Evolutionary conservation across 75 land plant species (phyloP).

Genomic region (Selaginella tamariscina): DNA sequence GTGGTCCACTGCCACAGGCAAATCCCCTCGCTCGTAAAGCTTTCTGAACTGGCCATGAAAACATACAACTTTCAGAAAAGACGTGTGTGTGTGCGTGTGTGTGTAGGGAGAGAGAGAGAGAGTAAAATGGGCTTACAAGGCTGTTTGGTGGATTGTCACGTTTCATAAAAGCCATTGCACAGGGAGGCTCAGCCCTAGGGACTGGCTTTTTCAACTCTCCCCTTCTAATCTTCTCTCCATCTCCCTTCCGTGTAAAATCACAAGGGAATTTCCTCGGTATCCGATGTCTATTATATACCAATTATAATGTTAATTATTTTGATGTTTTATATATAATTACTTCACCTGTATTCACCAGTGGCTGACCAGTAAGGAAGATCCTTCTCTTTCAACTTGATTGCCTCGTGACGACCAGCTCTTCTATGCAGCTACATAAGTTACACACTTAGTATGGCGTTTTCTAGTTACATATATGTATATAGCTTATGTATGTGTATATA

Average conservation of each 20-base stretch:
- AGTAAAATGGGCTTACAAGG: slow-evolving; percentile 14
- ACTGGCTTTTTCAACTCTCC: slow-evolving; percentile 20
- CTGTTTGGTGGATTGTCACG: slow-evolving; percentile 37
- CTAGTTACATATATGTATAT: too few species aligned
- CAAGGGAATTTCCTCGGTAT: slow-evolving; percentile 26
- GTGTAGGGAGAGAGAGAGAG: too few species aligned
- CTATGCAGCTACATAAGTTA: slow-evolving; percentile 17
- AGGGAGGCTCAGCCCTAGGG: slow-evolving; percentile 24
- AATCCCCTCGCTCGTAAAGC: slow-evolving; percentile 32
- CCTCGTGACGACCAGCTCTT: slow-evolving; percentile 25
- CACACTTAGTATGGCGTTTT: too few species aligned
- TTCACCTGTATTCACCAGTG: slow-evolving; percentile 21
- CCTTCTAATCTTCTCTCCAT: slow-evolving; percentile 28
- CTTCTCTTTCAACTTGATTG: slow-evolving; percentile 12
- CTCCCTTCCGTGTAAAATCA: slow-evolving; percentile 31
- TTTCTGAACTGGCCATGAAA: slow-evolving; percentile 29
- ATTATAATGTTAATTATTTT: neutral
- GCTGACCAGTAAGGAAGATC: slow-evolving; percentile 33
- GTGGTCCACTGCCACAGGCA: slow-evolving; percentile 24
- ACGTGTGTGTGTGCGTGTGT: too few species aligned
- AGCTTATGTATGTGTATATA: too few species aligned
- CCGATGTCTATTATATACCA: slow-evolving; percentile 18
- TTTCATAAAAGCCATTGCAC: slow-evolving; percentile 25
- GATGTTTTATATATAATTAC: neutral
- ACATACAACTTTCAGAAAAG: too few species aligned